Base-by-base conservation (phyloP, 306 rosid species). In the Cucurbita maxima region DNA sequence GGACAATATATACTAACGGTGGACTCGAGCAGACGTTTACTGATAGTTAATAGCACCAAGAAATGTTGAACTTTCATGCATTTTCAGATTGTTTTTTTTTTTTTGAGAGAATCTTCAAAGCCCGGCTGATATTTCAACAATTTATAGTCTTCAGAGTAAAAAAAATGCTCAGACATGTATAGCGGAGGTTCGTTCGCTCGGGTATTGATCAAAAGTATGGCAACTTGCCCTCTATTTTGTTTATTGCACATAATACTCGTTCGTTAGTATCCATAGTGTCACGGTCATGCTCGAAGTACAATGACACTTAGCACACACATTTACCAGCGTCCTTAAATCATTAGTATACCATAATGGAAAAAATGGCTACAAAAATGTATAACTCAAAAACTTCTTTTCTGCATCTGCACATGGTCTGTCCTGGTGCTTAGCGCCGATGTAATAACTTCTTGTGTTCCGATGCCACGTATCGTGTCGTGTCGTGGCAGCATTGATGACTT, bases 331-430 rank as follows among this genome's bases (percentile, higher is more conserved):
- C 56, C 56, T 25, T 22, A 10, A 55, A 54, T 64, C 43, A 73
- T 75, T 67, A 52, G 58, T 63, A 34, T 63, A 66, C 72, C 76
- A 73, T 60, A 36, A 70, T 60, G 74, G n/a, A 62, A 74, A 74
- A 15, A 48, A 18, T 52, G 38, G 52, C 38, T 14, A 60, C 76
- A 48, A 70, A 15, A 50, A 14, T 15, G 48, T 30, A 22, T 61
- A 25, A 12, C 74, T 50, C 22, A 15, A 15, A 50, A 51, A 34
- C 47, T 70, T 70, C 74, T 4, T 20, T n/a, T 30, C 3, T 30
- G 34, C 34, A 30, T 15, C 50, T 57, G 57, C 30, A 59, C 20
- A 7, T 47, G 58, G 10, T 34, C 63, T 75, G 72, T 75, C 40
- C 69, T 75, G 56, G 5, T 58, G 70, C 30, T 74, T 12, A 25